Conservation (phyloP, 2,329 filamentous ascomycete species). For the Hirsutella rhossiliensis region DNA sequence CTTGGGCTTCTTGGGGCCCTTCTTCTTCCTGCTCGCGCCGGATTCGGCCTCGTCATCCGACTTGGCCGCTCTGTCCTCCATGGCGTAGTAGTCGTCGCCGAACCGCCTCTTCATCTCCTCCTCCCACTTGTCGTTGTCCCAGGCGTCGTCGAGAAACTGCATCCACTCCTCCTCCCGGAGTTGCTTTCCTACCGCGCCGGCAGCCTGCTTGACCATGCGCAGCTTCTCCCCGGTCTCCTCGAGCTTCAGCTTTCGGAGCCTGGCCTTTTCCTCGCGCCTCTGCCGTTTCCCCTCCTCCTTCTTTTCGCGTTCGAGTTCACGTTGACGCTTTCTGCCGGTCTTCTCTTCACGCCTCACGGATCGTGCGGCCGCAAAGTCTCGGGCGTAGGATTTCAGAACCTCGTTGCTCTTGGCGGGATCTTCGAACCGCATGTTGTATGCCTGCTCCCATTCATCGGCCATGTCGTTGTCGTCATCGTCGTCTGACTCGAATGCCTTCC, state of each 20-base stretch:
- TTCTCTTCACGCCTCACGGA: constrained; percentile 79
- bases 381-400: constrained; percentile 74
- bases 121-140: constrained; percentile 85
- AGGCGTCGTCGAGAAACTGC: constrained; percentile 73
- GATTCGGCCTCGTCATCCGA: constrained; percentile 52
- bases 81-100: constrained; percentile 80
- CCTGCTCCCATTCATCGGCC: constrained; percentile 80
- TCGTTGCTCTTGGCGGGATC: constrained; percentile 83
- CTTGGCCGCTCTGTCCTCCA: constrained; percentile 54
- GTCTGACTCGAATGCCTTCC: constrained; percentile 83
- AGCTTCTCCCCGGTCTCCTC: constrained; percentile 85
- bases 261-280: constrained; percentile 68
- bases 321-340: constrained; percentile 62
- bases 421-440: constrained; percentile 94
- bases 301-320: constrained; percentile 65
- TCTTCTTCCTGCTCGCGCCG: constrained; percentile 33
- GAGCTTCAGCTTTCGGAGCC: constrained; percentile 76
- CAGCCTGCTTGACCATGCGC: constrained; percentile 77
- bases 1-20: constrained; percentile 45
- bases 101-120: constrained; percentile 80
- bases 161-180: constrained; percentile 70
- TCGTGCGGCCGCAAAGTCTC: constrained; percentile 69
- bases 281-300: constrained; percentile 70
- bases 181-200: constrained; percentile 58
- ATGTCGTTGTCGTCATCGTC: constrained; percentile 72